These are phyloP conservation scores for Pseudonitzschia multiseries DNA, from an alignment of 108 stramenopile species.

Conservation along the genomic window DNA sequence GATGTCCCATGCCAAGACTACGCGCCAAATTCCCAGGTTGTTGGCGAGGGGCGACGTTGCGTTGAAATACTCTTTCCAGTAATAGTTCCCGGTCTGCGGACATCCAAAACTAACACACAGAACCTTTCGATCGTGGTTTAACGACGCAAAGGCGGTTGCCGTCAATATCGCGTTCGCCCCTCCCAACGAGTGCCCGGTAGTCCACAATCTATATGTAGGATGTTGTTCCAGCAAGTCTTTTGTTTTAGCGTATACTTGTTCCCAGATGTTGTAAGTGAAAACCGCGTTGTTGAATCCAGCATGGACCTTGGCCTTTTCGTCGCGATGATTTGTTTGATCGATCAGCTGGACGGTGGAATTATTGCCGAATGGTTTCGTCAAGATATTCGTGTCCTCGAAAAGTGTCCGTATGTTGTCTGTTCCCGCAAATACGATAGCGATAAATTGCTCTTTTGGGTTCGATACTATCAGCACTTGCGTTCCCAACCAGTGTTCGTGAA, in stretches of 20 bases:
- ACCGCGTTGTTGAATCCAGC: conserved; percentile 81
- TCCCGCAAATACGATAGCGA: conserved; percentile 79
- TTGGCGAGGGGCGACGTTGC: conserved; percentile 30
- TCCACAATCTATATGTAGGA: conserved; percentile 43
- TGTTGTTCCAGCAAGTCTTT: conserved; percentile 14
- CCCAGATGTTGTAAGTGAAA: conserved; percentile 54
- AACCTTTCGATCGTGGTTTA: conserved; percentile 12
- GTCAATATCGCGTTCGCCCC: conserved; percentile 74
- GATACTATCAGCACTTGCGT: conserved; percentile 73
- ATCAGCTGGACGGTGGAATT: conserved; percentile 31
- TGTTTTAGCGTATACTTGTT: conserved; percentile 34
- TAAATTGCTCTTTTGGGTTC: conserved; percentile 38
- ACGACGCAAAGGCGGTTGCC: conserved; percentile 54
- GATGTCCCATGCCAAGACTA: conserved; percentile 73
- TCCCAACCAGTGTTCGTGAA: conserved; percentile 52
- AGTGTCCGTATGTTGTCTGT: conserved; percentile 78
- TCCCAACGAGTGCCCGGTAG: conserved; percentile 80
- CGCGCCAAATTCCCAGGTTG: conserved; percentile 39
- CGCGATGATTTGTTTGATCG: neutral
- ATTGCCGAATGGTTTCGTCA: conserved; percentile 59
- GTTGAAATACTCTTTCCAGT: conserved; percentile 55
- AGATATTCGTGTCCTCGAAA: conserved; percentile 66
- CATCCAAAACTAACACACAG: conserved; percentile 77
- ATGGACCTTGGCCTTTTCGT: conserved; percentile 48
- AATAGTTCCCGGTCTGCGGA: conserved; percentile 69